Percentiles rank a stretch among this genome's conserved stretches.
Conservation (phyloP, 1,284 basidiomycete genomes). For the Moesziomyces globuligerus region DNA sequence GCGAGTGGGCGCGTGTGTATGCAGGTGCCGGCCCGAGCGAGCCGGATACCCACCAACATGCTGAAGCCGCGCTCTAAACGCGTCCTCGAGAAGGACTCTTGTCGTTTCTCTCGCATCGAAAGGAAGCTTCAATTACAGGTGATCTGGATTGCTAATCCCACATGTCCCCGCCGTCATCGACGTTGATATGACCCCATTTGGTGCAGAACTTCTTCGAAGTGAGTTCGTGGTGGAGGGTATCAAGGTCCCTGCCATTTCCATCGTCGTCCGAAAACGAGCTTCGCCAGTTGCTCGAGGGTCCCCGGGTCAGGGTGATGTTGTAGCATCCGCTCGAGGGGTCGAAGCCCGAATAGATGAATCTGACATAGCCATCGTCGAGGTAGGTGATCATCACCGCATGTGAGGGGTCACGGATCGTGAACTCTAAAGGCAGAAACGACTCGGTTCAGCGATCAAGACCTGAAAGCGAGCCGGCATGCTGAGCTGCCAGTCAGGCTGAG, state of each 20-base stretch:
- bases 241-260: neutral
- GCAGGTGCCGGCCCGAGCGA: no score
- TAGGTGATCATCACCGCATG: conserved; percentile 6
- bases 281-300: neutral
- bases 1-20: no score
- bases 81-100: no score
- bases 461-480: no score
- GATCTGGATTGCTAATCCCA: no score
- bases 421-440: neutral
- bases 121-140: no score
- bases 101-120: no score
- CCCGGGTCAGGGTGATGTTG: neutral
- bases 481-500: no score
- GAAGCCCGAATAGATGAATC: conserved; percentile 2
- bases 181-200: conserved; percentile 13
- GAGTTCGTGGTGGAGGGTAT: neutral
- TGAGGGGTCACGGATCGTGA: neutral
- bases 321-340: conserved; percentile 1
- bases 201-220: conserved; percentile 1
- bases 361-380: neutral
- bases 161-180: neutral
- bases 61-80: no score
- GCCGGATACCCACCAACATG: no score
- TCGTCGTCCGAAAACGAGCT: conserved; percentile 1
- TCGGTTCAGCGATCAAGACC: no score